Conservation (phyloP, 2,329 filamentous ascomycete species). For the Mariannaea sp. region DNA sequence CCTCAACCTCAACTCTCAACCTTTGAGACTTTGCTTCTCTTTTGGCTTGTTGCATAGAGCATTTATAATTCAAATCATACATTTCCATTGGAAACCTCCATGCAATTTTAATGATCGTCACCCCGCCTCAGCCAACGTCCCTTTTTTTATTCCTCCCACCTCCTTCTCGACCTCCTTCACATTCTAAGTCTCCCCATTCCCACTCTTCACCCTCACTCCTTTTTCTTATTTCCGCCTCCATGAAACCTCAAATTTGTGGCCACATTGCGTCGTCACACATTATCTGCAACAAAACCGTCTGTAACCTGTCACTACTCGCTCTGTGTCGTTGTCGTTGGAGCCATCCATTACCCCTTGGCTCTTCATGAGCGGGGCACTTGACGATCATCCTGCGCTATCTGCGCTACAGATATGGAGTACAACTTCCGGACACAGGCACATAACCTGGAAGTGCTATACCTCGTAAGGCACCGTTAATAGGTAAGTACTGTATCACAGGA, state of each 20-base stretch:
- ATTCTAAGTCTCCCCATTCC: no score
- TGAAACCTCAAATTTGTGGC: neutral
- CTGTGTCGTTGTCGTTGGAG: neutral
- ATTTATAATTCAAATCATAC: no score
- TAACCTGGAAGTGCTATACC: neutral
- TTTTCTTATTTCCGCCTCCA: neutral
- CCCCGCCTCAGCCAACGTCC: no score
- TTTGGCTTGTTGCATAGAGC: no score
- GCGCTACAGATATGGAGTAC: neutral
- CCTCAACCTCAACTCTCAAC: no score
- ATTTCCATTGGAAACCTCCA: no score
- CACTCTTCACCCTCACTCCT: no score
- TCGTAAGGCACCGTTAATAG: no score
- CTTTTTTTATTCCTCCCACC: neutral
- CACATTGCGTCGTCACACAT: neutral
- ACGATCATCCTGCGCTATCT: conserved; percentile 15
- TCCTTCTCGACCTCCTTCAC: neutral
- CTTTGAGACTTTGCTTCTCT: no score
- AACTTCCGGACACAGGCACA: neutral
- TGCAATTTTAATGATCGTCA: no score
- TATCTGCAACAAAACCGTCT: neutral
- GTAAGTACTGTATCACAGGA: no score
- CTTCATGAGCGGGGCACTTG: conserved; percentile 12
- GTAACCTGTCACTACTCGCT: neutral
- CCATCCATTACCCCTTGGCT: neutral